These are phyloP conservation scores for Fusarium mangiferae DNA, from an alignment of 2,329 filamentous ascomycete species.

Conservation along the genomic window DNA sequence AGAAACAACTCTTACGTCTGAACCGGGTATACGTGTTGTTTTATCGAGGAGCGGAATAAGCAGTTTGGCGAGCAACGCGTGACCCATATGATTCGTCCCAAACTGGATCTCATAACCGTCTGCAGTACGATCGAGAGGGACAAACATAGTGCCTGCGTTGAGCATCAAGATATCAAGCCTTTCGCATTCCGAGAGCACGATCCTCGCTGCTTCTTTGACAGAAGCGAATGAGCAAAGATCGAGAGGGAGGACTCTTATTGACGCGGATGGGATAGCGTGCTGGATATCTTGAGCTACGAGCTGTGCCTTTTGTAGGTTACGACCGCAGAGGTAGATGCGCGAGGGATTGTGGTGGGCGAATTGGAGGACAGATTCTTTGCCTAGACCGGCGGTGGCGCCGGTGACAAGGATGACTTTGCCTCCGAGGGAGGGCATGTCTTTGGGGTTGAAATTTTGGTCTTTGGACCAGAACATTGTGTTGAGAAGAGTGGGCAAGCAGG, in stretches of 20 bases:
- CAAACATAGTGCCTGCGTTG: background rate
- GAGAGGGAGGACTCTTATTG: background rate
- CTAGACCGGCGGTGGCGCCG: background rate
- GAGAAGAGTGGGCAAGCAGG: accelerated
- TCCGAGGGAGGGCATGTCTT: background rate
- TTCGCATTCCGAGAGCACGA: background rate
- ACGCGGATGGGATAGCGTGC: accelerated
- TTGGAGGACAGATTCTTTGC: background rate
- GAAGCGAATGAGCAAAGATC: background rate
- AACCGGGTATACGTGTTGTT: background rate
- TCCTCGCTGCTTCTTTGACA: background rate
- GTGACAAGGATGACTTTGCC: background rate
- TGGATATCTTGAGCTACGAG: background rate
- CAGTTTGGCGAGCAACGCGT: accelerated
- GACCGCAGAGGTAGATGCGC: background rate
- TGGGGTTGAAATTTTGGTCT: background rate
- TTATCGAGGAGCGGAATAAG: background rate
- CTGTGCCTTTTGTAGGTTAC: accelerated
- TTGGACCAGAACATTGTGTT: background rate
- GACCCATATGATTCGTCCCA: background rate
- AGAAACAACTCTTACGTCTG: background rate
- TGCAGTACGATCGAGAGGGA: background rate
- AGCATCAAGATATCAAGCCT: background rate
- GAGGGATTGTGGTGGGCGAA: background rate
- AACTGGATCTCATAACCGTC: background rate